A percentile compares a stretch with the other conserved stretches of the same genome.
phyloP scores from a whole-genome alignment of 1,139 yeast species.

The Eremothecium cymbalariae region DNA sequence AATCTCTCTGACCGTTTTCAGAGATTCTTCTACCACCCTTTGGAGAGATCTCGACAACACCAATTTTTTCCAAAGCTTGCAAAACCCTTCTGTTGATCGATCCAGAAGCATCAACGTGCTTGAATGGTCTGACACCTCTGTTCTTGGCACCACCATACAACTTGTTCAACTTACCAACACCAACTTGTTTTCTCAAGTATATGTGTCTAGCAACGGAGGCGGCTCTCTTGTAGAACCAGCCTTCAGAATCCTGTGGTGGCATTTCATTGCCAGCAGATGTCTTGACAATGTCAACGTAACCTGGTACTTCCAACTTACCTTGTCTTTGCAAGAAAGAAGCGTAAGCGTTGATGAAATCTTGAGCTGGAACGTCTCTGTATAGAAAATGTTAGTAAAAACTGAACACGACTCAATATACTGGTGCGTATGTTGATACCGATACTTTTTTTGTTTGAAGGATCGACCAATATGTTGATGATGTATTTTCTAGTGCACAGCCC shows the following conservation, averaged over 20 bases:
- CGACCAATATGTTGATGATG: too few relatives aligned
- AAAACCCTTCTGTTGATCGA: conserved; percentile 97
- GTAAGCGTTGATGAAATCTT: conserved; percentile 98
- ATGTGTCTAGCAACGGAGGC: conserved; percentile 99
- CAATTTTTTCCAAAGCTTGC: conserved; percentile 97
- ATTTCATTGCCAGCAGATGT: conserved; percentile 98
- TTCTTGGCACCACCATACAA: conserved; percentile 98
- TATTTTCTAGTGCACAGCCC: too few relatives aligned
- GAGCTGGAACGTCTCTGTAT: conserved; percentile 98
- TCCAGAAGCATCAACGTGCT: conserved; percentile 98
- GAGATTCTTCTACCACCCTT: conserved; percentile 99
- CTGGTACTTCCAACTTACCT: conserved; percentile 99
- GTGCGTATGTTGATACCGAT: too few relatives aligned
- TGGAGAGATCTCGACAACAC: conserved; percentile 92
- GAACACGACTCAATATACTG: too few relatives aligned
- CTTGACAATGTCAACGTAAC: conserved; percentile 99
- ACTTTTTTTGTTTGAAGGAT: too few relatives aligned
- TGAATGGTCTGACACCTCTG: conserved; percentile 99
- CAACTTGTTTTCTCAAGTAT: conserved; percentile 98
- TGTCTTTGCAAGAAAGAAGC: conserved; percentile 99
- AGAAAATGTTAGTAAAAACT: conserved; percentile 28
- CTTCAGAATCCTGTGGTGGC: conserved; percentile 99
- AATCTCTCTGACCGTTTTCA: conserved; percentile 99
- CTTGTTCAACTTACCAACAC: conserved; percentile 99
- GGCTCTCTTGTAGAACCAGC: conserved; percentile 99